Evolutionary conservation across 1,139 yeast species (phyloP).

Genomic region (Zygosaccharomyces sapae): DNA sequence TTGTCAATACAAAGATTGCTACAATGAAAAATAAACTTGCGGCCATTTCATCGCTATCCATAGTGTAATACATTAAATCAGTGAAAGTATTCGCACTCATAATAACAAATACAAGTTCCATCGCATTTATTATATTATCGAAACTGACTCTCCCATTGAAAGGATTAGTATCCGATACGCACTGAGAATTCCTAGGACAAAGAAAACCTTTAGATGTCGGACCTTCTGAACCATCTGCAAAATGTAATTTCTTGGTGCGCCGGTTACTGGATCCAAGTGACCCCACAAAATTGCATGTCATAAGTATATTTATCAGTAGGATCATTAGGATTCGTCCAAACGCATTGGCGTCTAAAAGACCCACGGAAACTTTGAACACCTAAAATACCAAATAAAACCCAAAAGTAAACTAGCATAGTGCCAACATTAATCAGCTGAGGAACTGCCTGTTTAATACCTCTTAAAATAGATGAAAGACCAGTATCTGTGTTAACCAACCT

Average conservation of each 20-base stretch:
- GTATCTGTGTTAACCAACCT: conserved; percentile 69
- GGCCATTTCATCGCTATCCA: conserved; percentile 78
- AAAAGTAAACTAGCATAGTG: conserved; percentile 72
- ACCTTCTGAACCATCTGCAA: conserved; percentile 43
- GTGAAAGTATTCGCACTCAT: conserved; percentile 91
- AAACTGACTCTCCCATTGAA: conserved; percentile 69
- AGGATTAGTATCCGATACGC: conserved; percentile 68
- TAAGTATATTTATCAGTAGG: conserved; percentile 54
- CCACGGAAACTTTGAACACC: conserved; percentile 89
- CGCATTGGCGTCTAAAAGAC: conserved; percentile 78
- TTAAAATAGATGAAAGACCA: conserved; percentile 70
- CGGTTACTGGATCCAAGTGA: conserved; percentile 47
- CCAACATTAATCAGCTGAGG: conserved; percentile 75
- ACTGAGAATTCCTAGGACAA: conserved; percentile 74
- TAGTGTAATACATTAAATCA: conserved; percentile 79
- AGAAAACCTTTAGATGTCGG: conserved; percentile 65
- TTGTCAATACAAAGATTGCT: conserved; percentile 67
- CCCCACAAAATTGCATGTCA: conserved; percentile 78
- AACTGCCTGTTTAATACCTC: conserved; percentile 67
- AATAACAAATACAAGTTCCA: conserved; percentile 81
- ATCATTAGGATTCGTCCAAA: conserved; percentile 77
- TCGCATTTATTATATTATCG: conserved; percentile 76
- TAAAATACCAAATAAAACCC: conserved; percentile 76
- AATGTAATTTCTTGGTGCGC: conserved; percentile 51
- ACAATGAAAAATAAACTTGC: conserved; percentile 74